Evolutionary conservation across 2,329 filamentous ascomycete genomes (phyloP), one percentile per base, ranked within the genome.

Genomic region (Neoscytalidium dimidiatum): DNA sequence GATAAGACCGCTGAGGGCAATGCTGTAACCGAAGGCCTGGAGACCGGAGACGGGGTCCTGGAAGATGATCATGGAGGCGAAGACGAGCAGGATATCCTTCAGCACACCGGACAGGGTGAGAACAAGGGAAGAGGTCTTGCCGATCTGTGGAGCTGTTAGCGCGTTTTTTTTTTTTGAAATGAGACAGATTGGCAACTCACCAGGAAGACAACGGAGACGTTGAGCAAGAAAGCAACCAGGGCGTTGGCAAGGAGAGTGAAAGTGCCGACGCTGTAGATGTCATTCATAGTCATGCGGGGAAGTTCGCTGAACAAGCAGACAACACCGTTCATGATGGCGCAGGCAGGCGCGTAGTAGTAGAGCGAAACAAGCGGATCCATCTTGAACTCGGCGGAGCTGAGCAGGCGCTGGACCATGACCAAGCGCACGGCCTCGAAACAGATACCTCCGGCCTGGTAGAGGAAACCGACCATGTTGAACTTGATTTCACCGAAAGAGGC

Each of bases 401-500:
- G 86, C 51, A 95, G 85, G 66, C 89, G 88, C 83, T 94, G 89
- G 62, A 95, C 91, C 88, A 95, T 89, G 81, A 91, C 92, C 66
- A 95, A 85, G 73, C 92, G 90, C 69, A 92, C 86, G 64, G 92
- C 91, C 81, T 95, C 92, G 74, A 94, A 95, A 72, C 90, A 77
- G 73, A 95, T 90, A 73, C 92, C 92, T 65, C 84, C 88, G 67
- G 90, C 83, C 81, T 95, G 92, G 84, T 88, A 93, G 68, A 93
- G 77, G 80, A 95, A 91, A 68, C 92, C 92, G 69, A 87, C 84
- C 79, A 91, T 83, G 73, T 92, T 90, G 76, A 99, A 99, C 77
- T 94, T 89, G 79, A 99, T 96, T 83, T 99, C 95, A 73, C 95
- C 95, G 68, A 96, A 87, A 1, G 94, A 97, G 57, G 95, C 95